These are phyloP conservation scores for Neonectria coccinea DNA, from an alignment of 2,329 filamentous ascomycete species.

Conservation along the genomic window DNA sequence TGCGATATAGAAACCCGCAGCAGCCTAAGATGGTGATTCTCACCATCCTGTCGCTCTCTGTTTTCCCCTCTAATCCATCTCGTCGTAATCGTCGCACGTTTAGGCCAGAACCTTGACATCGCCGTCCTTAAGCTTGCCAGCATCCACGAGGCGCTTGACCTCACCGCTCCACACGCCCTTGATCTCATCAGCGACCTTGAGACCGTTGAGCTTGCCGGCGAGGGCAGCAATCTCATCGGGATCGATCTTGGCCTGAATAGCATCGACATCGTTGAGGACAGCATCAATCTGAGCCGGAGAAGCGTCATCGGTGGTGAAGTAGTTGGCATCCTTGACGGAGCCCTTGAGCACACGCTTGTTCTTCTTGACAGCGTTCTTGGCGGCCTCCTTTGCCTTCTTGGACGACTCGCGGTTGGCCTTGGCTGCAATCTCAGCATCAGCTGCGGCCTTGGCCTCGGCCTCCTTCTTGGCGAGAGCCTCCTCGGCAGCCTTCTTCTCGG, in stretches of 20 bases:
- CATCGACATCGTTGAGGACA: conserved; percentile 87
- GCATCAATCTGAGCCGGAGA: conserved; percentile 83
- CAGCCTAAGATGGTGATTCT: conserved; percentile 10
- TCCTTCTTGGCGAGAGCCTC: conserved; percentile 87
- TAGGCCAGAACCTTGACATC: conserved; percentile 76
- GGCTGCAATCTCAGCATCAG: conserved; percentile 86
- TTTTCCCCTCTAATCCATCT: conserved; percentile 35
- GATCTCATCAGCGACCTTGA: conserved; percentile 85
- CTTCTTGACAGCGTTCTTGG: conserved; percentile 99
- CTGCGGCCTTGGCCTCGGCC: conserved; percentile 81
- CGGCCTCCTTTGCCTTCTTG: conserved; percentile 99
- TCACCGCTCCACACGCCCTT: conserved; percentile 85
- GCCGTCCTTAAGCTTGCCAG: conserved; percentile 87
- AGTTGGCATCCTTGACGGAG: conserved; percentile 97
- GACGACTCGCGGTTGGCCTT: conserved; percentile 84
- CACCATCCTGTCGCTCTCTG: conserved; percentile 26
- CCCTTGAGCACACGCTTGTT: conserved; percentile 98
- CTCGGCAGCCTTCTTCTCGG: conserved; percentile 86
- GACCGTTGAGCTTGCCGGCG: conserved; percentile 81
- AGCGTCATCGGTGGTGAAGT: conserved; percentile 84
- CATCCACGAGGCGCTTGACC: conserved; percentile 79
- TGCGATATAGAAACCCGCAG: conserved; percentile 14
- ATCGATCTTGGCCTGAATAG: conserved; percentile 88
- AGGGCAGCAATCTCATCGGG: conserved; percentile 89
- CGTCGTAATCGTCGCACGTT: conserved; percentile 33